These are phyloP conservation scores for Umbelopsis isabellina DNA, from an alignment of 192 early-diverging fungal genomes.

Conservation along the genomic window DNA sequence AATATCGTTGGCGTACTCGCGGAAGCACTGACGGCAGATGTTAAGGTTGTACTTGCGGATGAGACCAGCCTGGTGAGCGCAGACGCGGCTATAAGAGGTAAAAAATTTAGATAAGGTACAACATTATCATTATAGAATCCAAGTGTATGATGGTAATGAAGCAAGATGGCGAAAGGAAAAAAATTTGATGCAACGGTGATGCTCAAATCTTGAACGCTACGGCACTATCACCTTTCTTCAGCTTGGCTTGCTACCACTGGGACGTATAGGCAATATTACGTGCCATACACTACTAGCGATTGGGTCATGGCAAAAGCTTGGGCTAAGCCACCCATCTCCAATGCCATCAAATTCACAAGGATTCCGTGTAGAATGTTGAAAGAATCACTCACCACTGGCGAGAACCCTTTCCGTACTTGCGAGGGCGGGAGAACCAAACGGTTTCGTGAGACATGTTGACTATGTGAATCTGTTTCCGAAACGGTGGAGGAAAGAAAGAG, in stretches of 20 bases:
- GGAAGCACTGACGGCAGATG: conserved; percentile 99
- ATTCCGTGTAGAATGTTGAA: conserved; percentile 7
- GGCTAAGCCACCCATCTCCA: conserved; percentile 13
- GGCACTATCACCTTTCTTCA: no score
- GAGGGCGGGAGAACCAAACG: conserved; percentile 99
- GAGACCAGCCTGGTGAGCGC: conserved; percentile 98
- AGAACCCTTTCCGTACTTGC: conserved; percentile 98
- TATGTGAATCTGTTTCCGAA: conserved; percentile 25
- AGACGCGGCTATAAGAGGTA: conserved; percentile 78
- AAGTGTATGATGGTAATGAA: no score
- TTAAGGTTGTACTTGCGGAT: conserved; percentile 99
- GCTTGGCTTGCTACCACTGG: no score
- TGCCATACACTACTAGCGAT: not conserved
- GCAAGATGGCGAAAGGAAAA: no score
- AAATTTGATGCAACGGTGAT: no score
- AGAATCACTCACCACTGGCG: conserved; percentile 82
- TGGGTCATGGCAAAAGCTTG: not conserved
- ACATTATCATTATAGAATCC: not conserved
- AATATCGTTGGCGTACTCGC: conserved; percentile 97
- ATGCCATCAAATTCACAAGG: not conserved
- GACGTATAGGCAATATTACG: no score
- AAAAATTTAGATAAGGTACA: not conserved
- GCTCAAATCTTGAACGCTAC: no score
- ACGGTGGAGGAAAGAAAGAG: conserved; percentile 24
- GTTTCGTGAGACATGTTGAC: conserved; percentile 92